Base-by-base conservation (phyloP, 2,329 filamentous ascomycete genomes). In the Pyrenophora tritici-repentis region DNA sequence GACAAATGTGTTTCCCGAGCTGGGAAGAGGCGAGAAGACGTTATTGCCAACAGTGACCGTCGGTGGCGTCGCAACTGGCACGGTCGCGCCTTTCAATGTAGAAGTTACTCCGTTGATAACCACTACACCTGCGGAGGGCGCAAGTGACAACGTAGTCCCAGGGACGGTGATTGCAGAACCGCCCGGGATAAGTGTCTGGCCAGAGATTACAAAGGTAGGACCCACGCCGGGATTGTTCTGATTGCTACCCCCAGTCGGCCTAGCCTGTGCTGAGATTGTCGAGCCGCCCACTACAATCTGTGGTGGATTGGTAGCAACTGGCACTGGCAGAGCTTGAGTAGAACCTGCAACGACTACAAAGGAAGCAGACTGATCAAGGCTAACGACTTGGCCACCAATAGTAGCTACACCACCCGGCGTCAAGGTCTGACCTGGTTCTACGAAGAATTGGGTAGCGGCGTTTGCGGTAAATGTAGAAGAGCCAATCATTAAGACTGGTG, bases 381-480 rank as follows among this genome's bases (percentile, higher is more conserved):
- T 76, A 41, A 79, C 61, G 2, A 73, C 65, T 10, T 72, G 75
- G 1, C 73, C 75, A 42, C 65, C 66, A 1, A 76, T 47, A 1
- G 71, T 69, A 1, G 67, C 76, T 9, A 68, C 66, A 1, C 75
- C 76, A 12, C 78, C 73, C 14, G 72, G 66, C 3, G 66, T 71
- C 6, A 75, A 57, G 1, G 65, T 73, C 36, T 73, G 65, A 6
- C 73, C 75, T 2, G 74, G 67, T 1, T 54, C 71, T 4, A 80
- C 56, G 40, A 72, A 73, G 63, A 75, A 79, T 34, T 79, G 76
- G 1, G 76, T 78, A 3, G 76, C 75, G 29, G 76, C 76, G 56
- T 79, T 78, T 1, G 73, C 74, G 1, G 75, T 77, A 24, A 76
- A 67, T 1, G 67, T 73, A 2, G 67, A 62, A 0, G 67, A 68